Percentiles rank a stretch among this genome's conserved stretches.
Conservation (phyloP, 306 rosid genomes). For the Gastrolobium villosum region DNA sequence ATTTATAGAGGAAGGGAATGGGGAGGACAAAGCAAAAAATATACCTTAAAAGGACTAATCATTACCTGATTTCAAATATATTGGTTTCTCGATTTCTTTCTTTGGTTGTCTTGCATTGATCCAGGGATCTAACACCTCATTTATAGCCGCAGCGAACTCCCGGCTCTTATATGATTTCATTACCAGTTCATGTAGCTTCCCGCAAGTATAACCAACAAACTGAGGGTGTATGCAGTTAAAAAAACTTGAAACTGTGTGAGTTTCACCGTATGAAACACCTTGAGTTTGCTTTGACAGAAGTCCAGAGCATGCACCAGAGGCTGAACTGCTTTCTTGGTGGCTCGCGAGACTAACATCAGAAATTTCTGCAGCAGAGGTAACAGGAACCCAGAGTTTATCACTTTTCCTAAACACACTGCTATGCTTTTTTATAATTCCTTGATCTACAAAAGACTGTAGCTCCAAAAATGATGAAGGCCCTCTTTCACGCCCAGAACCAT, state of each 20-base stretch:
- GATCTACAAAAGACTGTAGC: conserved; percentile 84
- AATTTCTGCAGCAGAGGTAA: conserved; percentile 74
- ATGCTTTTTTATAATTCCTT: conserved; percentile 71
- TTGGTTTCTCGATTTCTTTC: conserved; percentile 86
- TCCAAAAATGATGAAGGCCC: conserved; percentile 91
- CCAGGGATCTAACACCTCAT: conserved; percentile 99
- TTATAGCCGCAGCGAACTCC: conserved; percentile 95
- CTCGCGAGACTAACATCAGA: conserved; percentile 52
- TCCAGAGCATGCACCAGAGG: conserved; percentile 56
- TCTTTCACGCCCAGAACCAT: conserved; percentile 96
- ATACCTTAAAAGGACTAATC: conserved; percentile 10
- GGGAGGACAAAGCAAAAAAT: background rate
- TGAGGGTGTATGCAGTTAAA: conserved; percentile 79
- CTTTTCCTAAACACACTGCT: conserved; percentile 86
- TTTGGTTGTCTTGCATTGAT: conserved; percentile 93
- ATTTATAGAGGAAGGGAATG: background rate
- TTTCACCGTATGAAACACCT: conserved; percentile 46
- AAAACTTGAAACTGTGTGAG: conserved; percentile 44
- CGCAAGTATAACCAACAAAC: conserved; percentile 89
- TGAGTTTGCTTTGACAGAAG: conserved; percentile 51
- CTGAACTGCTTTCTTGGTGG: conserved; percentile 56
- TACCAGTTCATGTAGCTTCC: conserved; percentile 92
- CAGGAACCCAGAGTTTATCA: conserved; percentile 95
- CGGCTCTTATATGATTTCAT: conserved; percentile 95
- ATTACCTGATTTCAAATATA: conserved; percentile 90